Conservation (phyloP, 306 rosid species). For the Lablab purpureus region DNA sequence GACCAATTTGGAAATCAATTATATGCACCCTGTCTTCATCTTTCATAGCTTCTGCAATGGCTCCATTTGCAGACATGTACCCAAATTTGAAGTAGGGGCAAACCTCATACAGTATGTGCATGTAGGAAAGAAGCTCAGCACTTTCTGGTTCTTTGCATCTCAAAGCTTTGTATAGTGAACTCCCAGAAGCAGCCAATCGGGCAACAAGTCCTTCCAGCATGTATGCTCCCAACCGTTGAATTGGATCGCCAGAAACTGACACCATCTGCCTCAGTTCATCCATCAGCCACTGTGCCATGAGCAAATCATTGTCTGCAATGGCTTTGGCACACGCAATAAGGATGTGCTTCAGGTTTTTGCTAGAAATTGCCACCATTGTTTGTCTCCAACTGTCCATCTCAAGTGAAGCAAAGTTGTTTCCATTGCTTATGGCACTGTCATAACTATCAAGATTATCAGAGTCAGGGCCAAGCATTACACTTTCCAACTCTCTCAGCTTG, state of each 20-base stretch:
- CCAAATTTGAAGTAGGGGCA: constrained; percentile 98
- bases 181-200: constrained; percentile 66
- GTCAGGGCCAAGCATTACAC: constrained; percentile 92
- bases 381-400: constrained; percentile 82
- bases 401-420: constrained; percentile 48
- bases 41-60: constrained; percentile 98
- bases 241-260: constrained; percentile 92
- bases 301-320: constrained; percentile 71
- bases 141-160: constrained; percentile 89
- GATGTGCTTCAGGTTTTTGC: constrained; percentile 69
- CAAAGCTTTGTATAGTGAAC: constrained; percentile 77
- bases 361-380: constrained; percentile 69
- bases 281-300: constrained; percentile 79
- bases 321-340: constrained; percentile 84
- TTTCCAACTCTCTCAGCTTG: constrained; percentile 86
- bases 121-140: constrained; percentile 77
- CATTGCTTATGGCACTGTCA: constrained; percentile 57
- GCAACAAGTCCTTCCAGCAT: constrained; percentile 98
- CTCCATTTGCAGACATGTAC: constrained; percentile 98
- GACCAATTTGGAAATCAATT: constrained; percentile 90
- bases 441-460: constrained; percentile 64
- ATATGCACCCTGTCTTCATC: constrained; percentile 84
- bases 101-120: constrained; percentile 89
- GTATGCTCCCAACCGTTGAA: constrained; percentile 97
- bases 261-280: constrained; percentile 82